Evolutionary conservation across 164 flowering plant species (phyloP).

Genomic region (Litsea cubeba): DNA sequence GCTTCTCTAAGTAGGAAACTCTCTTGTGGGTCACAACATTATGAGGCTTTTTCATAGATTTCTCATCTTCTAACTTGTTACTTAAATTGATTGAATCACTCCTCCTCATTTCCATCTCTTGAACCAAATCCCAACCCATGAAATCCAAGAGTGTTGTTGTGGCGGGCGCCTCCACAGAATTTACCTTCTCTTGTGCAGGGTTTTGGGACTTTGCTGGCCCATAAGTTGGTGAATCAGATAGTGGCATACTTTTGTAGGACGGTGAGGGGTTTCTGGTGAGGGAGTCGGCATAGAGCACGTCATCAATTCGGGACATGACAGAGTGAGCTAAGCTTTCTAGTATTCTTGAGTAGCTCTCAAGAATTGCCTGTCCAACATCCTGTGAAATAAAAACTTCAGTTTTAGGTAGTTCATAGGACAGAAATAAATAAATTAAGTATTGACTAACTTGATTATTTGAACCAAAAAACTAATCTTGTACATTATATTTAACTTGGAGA

Average conservation of each 20-base stretch:
- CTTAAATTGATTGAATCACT: conserved; percentile 17
- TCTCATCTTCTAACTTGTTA: conserved; percentile 14
- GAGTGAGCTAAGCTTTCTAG: conserved; percentile 81
- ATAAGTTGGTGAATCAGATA: conserved; percentile 7
- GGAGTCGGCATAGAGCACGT: conserved; percentile 61
- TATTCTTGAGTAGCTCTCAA: conserved; percentile 90
- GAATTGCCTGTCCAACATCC: conserved; percentile 84
- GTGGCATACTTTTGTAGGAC: conserved; percentile 3
- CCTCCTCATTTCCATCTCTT: conserved; percentile 24
- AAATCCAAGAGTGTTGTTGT: conserved; percentile 82
- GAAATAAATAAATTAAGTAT: neutral
- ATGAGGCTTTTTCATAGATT: conserved; percentile 25
- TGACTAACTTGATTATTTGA: neutral
- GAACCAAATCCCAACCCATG: conserved; percentile 69
- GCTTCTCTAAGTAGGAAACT: conserved; percentile 58
- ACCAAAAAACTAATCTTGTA: neutral
- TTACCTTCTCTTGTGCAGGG: conserved; percentile 35
- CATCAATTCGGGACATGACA: conserved; percentile 70
- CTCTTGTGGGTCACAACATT: conserved; percentile 36
- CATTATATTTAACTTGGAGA: neutral
- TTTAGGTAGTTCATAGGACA: neutral
- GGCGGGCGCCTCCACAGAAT: conserved; percentile 30
- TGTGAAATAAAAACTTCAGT: conserved; percentile 20
- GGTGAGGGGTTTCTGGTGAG: conserved; percentile 35
- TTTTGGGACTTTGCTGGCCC: conserved; percentile 19